phyloP scores from a whole-genome alignment of 2,329 filamentous ascomycete genomes.

The Epichloe coenophiala region DNA sequence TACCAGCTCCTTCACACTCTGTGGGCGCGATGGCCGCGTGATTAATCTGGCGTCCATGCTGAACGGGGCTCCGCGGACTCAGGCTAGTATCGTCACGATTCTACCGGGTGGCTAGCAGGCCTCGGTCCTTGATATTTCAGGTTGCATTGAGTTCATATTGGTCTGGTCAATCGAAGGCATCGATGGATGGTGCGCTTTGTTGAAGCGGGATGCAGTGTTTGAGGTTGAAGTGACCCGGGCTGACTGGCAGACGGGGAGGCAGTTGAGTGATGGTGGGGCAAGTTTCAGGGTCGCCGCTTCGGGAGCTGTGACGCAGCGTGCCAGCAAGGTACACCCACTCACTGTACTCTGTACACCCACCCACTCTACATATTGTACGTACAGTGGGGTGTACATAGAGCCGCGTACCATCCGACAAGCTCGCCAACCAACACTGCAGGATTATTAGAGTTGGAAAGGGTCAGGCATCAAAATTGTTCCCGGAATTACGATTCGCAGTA shows the following conservation, averaged over 20 bases:
- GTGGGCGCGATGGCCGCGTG: slow-evolving; percentile 36
- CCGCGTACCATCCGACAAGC: too few relatives aligned
- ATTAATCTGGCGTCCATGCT: slow-evolving; percentile 16
- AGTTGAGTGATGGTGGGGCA: background rate
- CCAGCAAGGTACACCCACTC: too few relatives aligned
- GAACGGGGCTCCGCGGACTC: background rate
- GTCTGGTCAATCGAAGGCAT: background rate
- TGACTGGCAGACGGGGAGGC: background rate
- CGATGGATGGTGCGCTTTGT: background rate
- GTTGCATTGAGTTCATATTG: slow-evolving; percentile 1
- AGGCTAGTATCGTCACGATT: background rate
- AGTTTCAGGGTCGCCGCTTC: background rate
- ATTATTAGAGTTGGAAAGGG: too few relatives aligned
- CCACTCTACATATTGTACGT: too few relatives aligned
- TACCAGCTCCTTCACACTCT: slow-evolving; percentile 63
- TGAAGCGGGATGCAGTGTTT: background rate
- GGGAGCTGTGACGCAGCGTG: background rate
- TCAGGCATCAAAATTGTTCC: too few relatives aligned
- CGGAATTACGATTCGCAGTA: too few relatives aligned
- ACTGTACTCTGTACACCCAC: too few relatives aligned
- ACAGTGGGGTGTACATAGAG: too few relatives aligned
- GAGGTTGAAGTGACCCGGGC: background rate
- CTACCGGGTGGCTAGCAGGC: background rate
- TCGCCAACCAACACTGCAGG: too few relatives aligned
- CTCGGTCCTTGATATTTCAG: background rate